Evolutionary conservation across 352 stramenopile species (phyloP).

Genomic region (Phytophthora vignae): DNA sequence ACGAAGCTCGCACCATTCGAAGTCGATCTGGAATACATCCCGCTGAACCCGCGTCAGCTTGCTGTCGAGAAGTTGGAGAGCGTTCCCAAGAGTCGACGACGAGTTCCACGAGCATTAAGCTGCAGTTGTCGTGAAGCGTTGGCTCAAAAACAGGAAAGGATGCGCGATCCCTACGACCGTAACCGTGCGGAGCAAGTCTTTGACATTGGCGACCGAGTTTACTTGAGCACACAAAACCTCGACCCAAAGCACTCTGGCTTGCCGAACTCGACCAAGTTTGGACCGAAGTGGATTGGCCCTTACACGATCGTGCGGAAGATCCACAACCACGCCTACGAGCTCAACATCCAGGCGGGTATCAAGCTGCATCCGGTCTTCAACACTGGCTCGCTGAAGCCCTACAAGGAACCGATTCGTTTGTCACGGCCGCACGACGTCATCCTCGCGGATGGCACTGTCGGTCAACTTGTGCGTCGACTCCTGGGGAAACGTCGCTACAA

Average conservation of each 20-base stretch:
- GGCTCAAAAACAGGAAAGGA: slow-evolving; percentile 7
- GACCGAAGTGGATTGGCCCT: slow-evolving; percentile 21
- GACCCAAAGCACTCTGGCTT: slow-evolving; percentile 17
- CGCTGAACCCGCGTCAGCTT: slow-evolving; percentile 1
- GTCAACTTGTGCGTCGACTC: slow-evolving; percentile 3
- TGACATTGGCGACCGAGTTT: slow-evolving; percentile 22
- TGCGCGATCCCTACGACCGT: slow-evolving; percentile 22
- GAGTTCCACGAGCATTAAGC: slow-evolving; percentile 20
- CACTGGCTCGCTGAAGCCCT: slow-evolving; percentile 15
- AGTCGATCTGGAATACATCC: slow-evolving; percentile 16
- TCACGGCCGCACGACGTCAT: slow-evolving; percentile 5
- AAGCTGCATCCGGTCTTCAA: slow-evolving; percentile 27
- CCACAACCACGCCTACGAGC: slow-evolving; percentile 30
- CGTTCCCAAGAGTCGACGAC: not conserved
- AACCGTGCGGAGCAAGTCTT: slow-evolving; percentile 14
- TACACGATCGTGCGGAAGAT: slow-evolving; percentile 18
- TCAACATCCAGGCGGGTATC: slow-evolving; percentile 29
- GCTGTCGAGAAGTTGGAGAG: not conserved
- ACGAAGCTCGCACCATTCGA: slow-evolving; percentile 27
- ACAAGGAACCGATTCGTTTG: slow-evolving; percentile 4
- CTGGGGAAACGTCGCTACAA: not conserved
- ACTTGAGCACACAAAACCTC: slow-evolving; percentile 23
- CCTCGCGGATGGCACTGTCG: slow-evolving; percentile 10
- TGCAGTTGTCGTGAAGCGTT: slow-evolving; percentile 11
- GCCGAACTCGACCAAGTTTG: slow-evolving; percentile 22